Evolutionary conservation across 73 alveolate genomes (phyloP).

Genomic region (Paramecium biaurelia): DNA sequence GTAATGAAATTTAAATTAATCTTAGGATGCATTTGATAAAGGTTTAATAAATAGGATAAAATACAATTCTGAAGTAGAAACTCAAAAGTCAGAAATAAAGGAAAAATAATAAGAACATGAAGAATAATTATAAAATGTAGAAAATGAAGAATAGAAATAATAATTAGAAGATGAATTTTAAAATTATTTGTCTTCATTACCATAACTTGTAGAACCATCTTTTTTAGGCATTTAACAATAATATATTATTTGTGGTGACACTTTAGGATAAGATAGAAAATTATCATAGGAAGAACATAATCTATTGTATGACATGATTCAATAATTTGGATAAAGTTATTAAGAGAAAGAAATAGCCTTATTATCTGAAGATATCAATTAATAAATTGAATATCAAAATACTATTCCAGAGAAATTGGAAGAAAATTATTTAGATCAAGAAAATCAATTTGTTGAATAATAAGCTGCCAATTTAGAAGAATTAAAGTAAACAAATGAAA

Average conservation of each 20-base stretch:
- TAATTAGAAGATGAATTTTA: constrained; percentile 77
- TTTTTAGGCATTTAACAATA: constrained; percentile 34
- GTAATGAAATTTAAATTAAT: not conserved
- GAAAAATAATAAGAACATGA: constrained; percentile 56
- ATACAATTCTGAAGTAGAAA: not conserved
- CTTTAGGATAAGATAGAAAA: constrained; percentile 92
- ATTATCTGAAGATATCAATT: constrained; percentile 79
- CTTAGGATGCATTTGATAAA: constrained; percentile 74
- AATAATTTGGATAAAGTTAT: constrained; percentile 72
- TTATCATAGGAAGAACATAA: constrained; percentile 73
- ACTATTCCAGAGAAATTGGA: constrained; percentile 70
- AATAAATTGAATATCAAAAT: constrained; percentile 52
- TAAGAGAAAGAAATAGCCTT: constrained; percentile 76
- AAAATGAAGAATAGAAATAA: constrained; percentile 64
- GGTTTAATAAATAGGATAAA: constrained; percentile 40
- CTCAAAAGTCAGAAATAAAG: not conserved
- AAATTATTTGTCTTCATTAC: constrained; percentile 78
- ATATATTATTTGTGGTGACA: constrained; percentile 84
- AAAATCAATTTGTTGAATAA: constrained; percentile 77
- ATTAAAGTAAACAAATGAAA: constrained; percentile 57
- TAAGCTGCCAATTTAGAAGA: constrained; percentile 72
- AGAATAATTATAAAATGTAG: constrained; percentile 62
- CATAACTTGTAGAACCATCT: constrained; percentile 67
- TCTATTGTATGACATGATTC: constrained; percentile 66
- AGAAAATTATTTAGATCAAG: constrained; percentile 76